Evolutionary conservation across 306 rosid species (phyloP), one percentile per base, ranked within the genome.

Genomic region (Cucumis hystrix): DNA sequence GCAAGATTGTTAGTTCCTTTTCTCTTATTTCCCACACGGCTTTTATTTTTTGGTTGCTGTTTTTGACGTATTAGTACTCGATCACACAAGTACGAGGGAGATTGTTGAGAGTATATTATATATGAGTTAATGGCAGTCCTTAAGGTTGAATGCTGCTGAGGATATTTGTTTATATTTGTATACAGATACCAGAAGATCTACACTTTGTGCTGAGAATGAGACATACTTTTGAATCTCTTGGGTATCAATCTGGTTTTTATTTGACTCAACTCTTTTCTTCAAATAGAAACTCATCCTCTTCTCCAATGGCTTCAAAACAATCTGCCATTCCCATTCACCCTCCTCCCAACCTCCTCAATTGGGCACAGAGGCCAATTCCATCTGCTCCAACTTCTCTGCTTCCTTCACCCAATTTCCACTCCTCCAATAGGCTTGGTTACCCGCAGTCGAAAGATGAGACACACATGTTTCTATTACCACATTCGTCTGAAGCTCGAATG

Each of bases 121-220:
- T n/a, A 56, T 9, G 58, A 54, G 58, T 54, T 54, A 54, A 6
- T 54, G 58, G 1, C 61, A 56, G n/a, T 56, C 23, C 40, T 63
- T 3, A 2, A 39, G 73, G 72, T 6, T 69, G 39, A 45, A 69
- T 70, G 75, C 75, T 70, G 75, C 75, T 70, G 58, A 70, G 58
- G 58, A 8, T 70, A n/a, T 49, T 56, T 20, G 55, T 39, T 58
- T 75, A 49, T 51, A 33, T 51, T 72, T 66, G 62, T 7, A 51
- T 37, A 80, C 87, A 96, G 99, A 92, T 96, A 81, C 94, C 96
- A 14, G 99, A 96, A 77, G 99, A 96, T 76, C 98, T 96, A 9
- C 99, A 92, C 78, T 92, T 92, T 78, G 99, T 96, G 87, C 92
- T 96, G 47, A 92, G 99, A 82, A 92, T 96, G 99, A 92, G 99